Evolutionary conservation across 768 basidiomycete genomes (phyloP), one percentile per base, ranked within the genome.

Genomic region (Termitomyces eurrhizus): DNA sequence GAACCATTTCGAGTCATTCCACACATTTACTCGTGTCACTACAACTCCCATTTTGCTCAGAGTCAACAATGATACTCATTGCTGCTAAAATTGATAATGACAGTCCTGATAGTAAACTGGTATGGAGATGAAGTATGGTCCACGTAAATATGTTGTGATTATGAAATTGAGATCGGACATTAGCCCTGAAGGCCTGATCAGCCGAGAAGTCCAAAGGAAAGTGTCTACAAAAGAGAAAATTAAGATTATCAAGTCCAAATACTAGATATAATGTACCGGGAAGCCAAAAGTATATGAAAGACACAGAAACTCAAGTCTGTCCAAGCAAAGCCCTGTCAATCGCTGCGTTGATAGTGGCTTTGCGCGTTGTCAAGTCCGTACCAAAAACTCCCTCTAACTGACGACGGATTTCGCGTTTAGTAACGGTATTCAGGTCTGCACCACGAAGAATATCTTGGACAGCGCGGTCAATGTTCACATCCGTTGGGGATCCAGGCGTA

Each of bases 401-500:
- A 58, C 86, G 80, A 42, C 96, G 83, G 54, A 99, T 88, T 66
- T 89, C 91, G 66, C 95, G 87, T 78, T 98, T 98, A 55, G 96
- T 98, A 60, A 97, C 81, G 12, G 86, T 85, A 69, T 94, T 93
- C 54, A 99, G 79, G 74, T 98, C 93, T 1, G 93, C 93, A 14
- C 78, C 74, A 18, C 81, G 82, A 56, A 98, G 77, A 44, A 97
- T 80, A 18, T 85, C 81, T 63, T 89, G 83, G 3, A 95, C 89
- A 1, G 86, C 83, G 14, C 77, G 78, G 48, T 93, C 90, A n/a
- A 95, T 78, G 33, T 93, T 91, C 5, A 73, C 73, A 65, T 93
- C 88, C 0, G 80, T 81, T 0, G 91, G 92, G 8, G 70, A 74
- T 36, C 78, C 80, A 35, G 78, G 70, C 8, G 78, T 69, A 64